Evolutionary conservation across 108 stramenopile species (phyloP), one percentile per base, ranked within the genome.

Genomic region (Phaeodactylum tricornutum): DNA sequence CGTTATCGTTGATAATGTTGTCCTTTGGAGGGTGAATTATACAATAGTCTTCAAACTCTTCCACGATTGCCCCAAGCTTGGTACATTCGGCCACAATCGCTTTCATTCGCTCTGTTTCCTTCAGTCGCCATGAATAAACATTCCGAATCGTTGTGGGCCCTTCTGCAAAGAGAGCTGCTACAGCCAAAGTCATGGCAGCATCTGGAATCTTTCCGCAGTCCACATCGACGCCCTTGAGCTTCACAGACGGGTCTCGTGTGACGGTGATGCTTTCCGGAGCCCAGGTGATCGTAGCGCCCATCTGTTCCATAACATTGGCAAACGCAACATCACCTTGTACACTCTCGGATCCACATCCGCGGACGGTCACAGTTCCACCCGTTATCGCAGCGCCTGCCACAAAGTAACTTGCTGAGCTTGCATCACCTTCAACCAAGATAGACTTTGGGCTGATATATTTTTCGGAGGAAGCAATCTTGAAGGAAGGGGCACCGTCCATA

Each of bases 61-160:
- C 94, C 14, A 88, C 88, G 1, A 53, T 84, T 11, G 91, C 96
- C 39, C 96, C 96, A 24, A 96, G 71, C 51, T 98, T 98, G 15
- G 89, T 92, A 57, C 93, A 90, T 74, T 98, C 96, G 3, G 94
- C 88, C 26, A 98, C 95, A 62, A 98, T 96, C 12, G 96, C 96
- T 70, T 92, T 94, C 95, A 96, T 98, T 12, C 96, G 77, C 56
- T 98, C 96, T 14, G 93, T 96, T 55, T 98, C 95, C 73, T 96
- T 98, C 33, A 98, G 69, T 9, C 96, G 69, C 96, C 96, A 96
- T 41, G 89, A 94, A 57, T 95, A 95, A 5, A 98, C 96, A 66
- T 96, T 96, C 29, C 93, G 72, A 71, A 97, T 96, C 22, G 91
- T 92, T 4, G 95, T 98, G 1, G 93, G 91, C 14, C 96, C 96